These are phyloP conservation scores for Psilocybe cubensis DNA, from an alignment of 768 basidiomycete genomes.

Conservation along the genomic window DNA sequence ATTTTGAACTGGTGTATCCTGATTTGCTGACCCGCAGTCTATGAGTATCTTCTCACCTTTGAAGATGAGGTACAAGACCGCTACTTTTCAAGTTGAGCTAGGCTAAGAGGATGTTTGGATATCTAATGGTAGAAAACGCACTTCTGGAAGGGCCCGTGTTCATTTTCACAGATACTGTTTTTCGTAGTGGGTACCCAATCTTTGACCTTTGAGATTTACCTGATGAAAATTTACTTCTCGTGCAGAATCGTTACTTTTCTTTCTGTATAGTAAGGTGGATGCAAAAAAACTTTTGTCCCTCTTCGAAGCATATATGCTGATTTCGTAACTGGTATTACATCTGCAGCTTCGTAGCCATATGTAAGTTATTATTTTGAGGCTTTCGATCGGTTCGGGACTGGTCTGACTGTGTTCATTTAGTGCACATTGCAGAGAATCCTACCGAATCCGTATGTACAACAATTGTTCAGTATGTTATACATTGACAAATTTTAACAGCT, in stretches of 20 bases:
- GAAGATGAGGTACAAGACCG: slow-evolving; percentile 36
- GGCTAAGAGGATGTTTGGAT: not conserved
- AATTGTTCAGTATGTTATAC: no score
- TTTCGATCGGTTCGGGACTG: no score
- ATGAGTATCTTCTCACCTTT: slow-evolving; percentile 39
- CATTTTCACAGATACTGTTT: slow-evolving; percentile 38
- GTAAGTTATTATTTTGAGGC: no score
- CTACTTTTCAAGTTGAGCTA: not conserved
- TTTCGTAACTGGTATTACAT: not conserved
- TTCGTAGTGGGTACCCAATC: slow-evolving; percentile 31
- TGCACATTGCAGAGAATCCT: no score
- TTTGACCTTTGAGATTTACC: not conserved
- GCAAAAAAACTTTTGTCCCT: not conserved
- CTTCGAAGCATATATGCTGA: not conserved
- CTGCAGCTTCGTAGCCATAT: not conserved
- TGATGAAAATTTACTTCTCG: not conserved
- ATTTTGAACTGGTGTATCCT: not conserved
- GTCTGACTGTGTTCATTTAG: no score
- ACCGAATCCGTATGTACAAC: no score
- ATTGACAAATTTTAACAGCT: not conserved
- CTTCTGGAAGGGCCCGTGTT: slow-evolving; percentile 44
- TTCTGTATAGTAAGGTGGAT: slow-evolving; percentile 13
- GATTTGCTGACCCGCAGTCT: slow-evolving; percentile 20
- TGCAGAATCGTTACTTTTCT: slow-evolving; percentile 23
- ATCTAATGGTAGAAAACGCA: slow-evolving; percentile 31